Base-by-base conservation (phyloP, 163 green algal genomes). In the Trebouxiophyceae sp. region DNA sequence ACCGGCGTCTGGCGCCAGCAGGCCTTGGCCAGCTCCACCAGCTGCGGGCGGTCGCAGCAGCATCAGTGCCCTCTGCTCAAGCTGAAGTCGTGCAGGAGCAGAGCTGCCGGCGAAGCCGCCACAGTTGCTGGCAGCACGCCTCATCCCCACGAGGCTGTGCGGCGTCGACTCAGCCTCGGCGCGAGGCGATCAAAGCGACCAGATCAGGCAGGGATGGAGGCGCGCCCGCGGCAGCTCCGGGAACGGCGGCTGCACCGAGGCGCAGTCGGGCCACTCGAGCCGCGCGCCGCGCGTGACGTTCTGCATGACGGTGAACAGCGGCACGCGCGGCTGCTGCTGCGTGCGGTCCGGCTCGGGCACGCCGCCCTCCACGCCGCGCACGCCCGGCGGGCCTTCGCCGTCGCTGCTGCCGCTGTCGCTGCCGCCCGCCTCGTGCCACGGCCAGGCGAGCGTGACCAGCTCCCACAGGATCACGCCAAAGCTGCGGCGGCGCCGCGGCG, bases 391-490 rank as follows among this genome's bases (percentile, higher is more conserved):
- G 24, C 8, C 47, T 39, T 8, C 33, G 2, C n/a, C n/a, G 58
- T n/a, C 24, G 20, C 33, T 26, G 57, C 5, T 45, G 5, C 23
- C 23, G 7, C 6, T 39, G n/a, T 1, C 5, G 23, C 26, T 24
- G 28, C 8, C 6, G 30, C 29, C 33, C 22, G 45, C 61, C 4
- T 67, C 26, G 20, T n/a, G 5, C 76, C 73, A 84, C 26, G 70
- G 67, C 30, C 70, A 45, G 32, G 50, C 50, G 28, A 84, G 74
- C 16, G 77, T 81, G 54, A 77, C 33, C 33, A 81, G 55, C 32
- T 68, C 62, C 93, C 93, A 98, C 54, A 99, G 54, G 33, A 97
- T 80, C 24, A 98, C 87, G 23, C 86, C 93, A 80, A 96, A 98
- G 28, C 80, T 50, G 39, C 16, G 39, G 39, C 12, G 16, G 39